Conservation (phyloP, 1,284 basidiomycete genomes). For the Rhodotorula sp. region DNA sequence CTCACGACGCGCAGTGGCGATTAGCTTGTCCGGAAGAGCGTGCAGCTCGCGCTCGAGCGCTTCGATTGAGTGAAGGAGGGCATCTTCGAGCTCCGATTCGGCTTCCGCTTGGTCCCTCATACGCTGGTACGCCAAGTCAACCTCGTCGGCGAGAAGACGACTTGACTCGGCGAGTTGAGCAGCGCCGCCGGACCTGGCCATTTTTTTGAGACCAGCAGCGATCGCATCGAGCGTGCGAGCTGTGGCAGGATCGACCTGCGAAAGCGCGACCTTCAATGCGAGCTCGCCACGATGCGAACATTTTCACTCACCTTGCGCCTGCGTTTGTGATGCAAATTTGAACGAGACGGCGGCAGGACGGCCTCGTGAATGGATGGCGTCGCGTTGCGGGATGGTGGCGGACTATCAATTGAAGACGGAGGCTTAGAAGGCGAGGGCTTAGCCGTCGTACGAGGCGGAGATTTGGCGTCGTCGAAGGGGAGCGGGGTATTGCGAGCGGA, state of each 20-base stretch:
- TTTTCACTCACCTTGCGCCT: background rate
- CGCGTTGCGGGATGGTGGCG: background rate
- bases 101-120: background rate
- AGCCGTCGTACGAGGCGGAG: background rate
- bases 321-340: background rate
- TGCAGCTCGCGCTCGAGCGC: background rate
- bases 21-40: background rate
- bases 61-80: background rate
- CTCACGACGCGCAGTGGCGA: background rate
- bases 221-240: slow-evolving; percentile 9
- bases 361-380: background rate
- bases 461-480: background rate
- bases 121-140: background rate
- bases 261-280: background rate
- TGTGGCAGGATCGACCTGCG: background rate
- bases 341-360: background rate
- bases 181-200: background rate
- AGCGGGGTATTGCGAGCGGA: background rate
- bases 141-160: background rate
- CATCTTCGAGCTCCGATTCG: background rate
- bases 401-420: background rate
- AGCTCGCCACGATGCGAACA: too few relatives aligned
- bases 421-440: background rate
- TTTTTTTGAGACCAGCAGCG: background rate
- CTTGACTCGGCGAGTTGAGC: background rate